Conservation (phyloP, 257 asterid species). For the Leonotis leonurus region DNA sequence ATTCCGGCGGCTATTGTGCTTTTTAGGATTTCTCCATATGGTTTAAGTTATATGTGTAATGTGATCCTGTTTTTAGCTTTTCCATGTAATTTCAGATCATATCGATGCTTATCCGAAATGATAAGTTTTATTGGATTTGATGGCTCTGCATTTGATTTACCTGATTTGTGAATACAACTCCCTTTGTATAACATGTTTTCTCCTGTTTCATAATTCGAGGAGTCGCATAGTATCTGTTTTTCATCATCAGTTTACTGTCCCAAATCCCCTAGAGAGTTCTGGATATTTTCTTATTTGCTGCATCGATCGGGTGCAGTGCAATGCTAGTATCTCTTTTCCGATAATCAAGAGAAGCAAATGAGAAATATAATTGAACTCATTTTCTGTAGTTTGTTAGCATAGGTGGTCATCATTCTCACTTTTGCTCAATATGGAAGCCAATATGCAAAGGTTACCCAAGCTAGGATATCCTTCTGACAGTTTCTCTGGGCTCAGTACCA, state of each 20-base stretch:
- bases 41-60: no score
- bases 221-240: conserved; percentile 5
- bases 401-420: conserved; percentile 8
- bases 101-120: background rate
- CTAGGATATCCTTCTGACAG: conserved; percentile 29
- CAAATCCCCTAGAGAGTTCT: background rate
- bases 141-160: background rate
- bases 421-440: conserved; percentile 43
- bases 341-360: background rate
- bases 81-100: background rate
- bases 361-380: background rate
- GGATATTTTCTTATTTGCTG: background rate
- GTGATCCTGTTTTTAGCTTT: background rate
- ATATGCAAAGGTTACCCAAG: conserved; percentile 34
- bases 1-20: background rate
- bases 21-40: background rate
- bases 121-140: background rate
- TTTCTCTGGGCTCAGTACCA: conserved; percentile 69
- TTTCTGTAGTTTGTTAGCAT: background rate
- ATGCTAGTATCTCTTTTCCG: background rate
- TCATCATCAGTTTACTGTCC: background rate
- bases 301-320: background rate
- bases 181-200: background rate
- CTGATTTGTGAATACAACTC: background rate
- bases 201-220: background rate